Evolutionary conservation across 352 stramenopile species (phyloP), one percentile per base, ranked within the genome.

Genomic region (Pythium apleroticum): DNA sequence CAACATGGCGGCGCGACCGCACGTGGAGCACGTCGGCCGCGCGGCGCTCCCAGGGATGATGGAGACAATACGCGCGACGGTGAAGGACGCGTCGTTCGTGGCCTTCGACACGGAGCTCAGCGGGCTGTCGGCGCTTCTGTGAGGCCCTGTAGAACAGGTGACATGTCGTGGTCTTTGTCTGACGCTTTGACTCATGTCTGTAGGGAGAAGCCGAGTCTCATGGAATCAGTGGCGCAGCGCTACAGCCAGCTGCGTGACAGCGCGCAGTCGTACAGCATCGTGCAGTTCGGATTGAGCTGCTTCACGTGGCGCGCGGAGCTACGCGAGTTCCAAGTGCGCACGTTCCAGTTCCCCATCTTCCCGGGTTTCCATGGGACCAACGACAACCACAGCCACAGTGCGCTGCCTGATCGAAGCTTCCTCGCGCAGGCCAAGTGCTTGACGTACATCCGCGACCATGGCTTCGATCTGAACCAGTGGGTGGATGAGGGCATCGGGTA

Each of bases 391-490:
- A 14, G 22, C 25, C 9, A 19, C 27, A 59, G 17, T 17, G 65
- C 39, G 10, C 57, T 68, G 27, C 76, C 79, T 3, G 80, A 93
- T 57, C 65, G 84, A 4, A 69, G 78, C 15, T 93, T 93, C 48
- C 67, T 89, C 33, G 35, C 87, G 22, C 84, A 93, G 60, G 69
- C 84, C 64, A 89, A 87, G 65, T 93, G 82, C 60, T 59, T 93
- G 9, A 79, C 88, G 63, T 93, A 88, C 62, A 84, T 91, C 37
- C 84, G 83, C 30, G 72, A 77, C 43, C 84, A 93, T 49, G 84
- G 84, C 24, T 93, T 93, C 59, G 84, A 93, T 57, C 65, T 93
- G 15, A 93, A 93, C 65, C 54, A 57, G 6, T 93, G 84, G 84
- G 80, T 93, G 37, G 84, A 93, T 70, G 60, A 76, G 22, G 84